These are phyloP conservation scores for Aspergillus asperescens DNA, from an alignment of 495 filamentous ascomycete species.

Conservation along the genomic window DNA sequence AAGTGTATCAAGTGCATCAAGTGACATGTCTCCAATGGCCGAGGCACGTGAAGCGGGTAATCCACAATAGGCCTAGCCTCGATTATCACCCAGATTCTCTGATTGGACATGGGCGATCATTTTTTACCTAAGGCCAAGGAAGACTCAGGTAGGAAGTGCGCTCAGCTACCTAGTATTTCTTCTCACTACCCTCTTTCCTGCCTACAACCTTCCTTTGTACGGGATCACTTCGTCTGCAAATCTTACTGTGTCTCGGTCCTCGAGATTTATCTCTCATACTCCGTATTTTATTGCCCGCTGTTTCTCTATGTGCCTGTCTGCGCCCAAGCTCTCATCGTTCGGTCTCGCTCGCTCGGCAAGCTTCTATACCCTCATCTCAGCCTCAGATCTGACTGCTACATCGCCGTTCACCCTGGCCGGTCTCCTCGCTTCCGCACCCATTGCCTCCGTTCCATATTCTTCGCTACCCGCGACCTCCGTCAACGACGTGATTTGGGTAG, in stretches of 20 bases:
- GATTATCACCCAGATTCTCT: conserved; percentile 19
- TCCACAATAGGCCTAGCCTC: conserved; percentile 12
- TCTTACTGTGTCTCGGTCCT: conserved; percentile 1
- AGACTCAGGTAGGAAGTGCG: neutral
- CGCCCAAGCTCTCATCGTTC: conserved; percentile 29
- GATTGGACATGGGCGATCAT: conserved; percentile 19
- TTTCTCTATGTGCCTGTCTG: conserved; percentile 41
- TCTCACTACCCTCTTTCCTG: neutral
- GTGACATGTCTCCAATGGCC: conserved; percentile 11
- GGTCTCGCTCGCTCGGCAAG: conserved; percentile 32
- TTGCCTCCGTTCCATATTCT: conserved; percentile 13
- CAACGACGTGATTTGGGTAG: conserved; percentile 47
- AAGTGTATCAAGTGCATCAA: too few species aligned
- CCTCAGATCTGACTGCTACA: conserved; percentile 13
- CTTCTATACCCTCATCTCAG: conserved; percentile 17
- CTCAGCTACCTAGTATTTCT: neutral
- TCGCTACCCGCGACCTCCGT: conserved; percentile 21
- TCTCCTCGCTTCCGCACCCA: conserved; percentile 16
- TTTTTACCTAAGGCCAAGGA: neutral
- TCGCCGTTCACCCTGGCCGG: conserved; percentile 3
- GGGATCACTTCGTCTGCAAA: neutral
- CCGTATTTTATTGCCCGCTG: conserved; percentile 9
- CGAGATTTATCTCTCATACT: conserved; percentile 3
- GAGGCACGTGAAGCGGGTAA: conserved; percentile 15
- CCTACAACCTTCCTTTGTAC: neutral